Evolutionary conservation across 768 basidiomycete genomes (phyloP), one percentile per base, ranked within the genome.

Genomic region (Suillus fuscotomentosus): DNA sequence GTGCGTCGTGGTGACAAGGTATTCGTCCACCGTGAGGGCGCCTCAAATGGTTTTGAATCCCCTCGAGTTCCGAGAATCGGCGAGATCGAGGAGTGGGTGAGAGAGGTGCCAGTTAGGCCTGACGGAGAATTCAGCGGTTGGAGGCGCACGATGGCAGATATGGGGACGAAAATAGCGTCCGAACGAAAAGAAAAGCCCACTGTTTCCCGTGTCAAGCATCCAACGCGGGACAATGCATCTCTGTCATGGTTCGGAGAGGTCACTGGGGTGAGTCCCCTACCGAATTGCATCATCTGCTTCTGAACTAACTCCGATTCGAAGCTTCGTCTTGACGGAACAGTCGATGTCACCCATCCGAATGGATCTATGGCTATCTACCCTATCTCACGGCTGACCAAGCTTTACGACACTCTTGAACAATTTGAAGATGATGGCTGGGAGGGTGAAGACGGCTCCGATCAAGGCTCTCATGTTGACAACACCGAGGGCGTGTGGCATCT

Each of bases 171-270:
- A 48, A 82, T 92, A 67, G 87, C 90, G 43, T 73, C 77, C 15
- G 76, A 79, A 62, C 79, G 82, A 45, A 78, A 76, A 36, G 81
- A 79, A 56, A 73, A 72, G 48, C 66, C 74, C 15, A 70, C 68
- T 48, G 83, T 86, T 56, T 76, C 77, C 24, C 73, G 70, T 47
- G 82, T 89, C 17, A 74, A 79, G 60, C 76, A 81, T 60, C 82
- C 84, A 43, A 67, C 67, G 34, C 67, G 66, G 39, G 77, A 75
- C 60, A 82, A 83, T 68, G 71, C 75, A 9, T 73, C 77, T 54
- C 72, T 93, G 27, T 78, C 81, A 53, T 98, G 95, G 95, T 87
- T 92, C 62, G 95, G 95, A 27, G 93, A 97, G 79, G 94, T 97
- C 20, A 85, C 84, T 38, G 85, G 83, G 73, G 94, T 87, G 76